Evolutionary conservation across 495 filamentous ascomycete species (phyloP).

Genomic region (Daldinia loculata): DNA sequence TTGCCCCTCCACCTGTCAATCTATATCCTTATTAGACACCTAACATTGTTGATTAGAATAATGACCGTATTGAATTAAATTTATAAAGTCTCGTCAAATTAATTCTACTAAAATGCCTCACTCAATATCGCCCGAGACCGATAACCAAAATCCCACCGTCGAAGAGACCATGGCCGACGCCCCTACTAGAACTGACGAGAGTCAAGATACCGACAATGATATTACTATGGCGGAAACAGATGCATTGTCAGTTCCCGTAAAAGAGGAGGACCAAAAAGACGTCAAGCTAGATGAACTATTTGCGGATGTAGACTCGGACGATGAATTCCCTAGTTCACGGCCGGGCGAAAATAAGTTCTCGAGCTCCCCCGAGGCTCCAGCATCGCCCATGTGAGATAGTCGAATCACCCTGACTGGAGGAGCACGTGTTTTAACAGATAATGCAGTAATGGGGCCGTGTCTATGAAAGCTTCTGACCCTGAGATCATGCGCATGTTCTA

Average conservation of each 20-base stretch:
- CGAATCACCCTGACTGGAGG: neutral
- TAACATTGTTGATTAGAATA: neutral
- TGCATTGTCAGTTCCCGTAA: constrained; percentile 13
- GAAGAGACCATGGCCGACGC: constrained; percentile 40
- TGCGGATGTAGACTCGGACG: constrained; percentile 77
- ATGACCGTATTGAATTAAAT: neutral
- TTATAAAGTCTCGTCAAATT: neutral
- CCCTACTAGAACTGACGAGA: constrained; percentile 34
- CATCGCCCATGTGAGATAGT: constrained; percentile 39
- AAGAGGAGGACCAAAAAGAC: constrained; percentile 48
- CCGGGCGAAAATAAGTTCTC: constrained; percentile 36
- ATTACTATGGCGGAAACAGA: constrained; percentile 48
- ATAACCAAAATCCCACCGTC: constrained; percentile 36
- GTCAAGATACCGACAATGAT: constrained; percentile 38
- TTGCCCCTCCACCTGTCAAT: constrained; percentile 28
- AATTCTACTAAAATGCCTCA: constrained; percentile 58
- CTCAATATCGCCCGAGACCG: constrained; percentile 54
- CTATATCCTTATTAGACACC: neutral
- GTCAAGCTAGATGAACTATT: constrained; percentile 84
- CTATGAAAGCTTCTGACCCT: constrained; percentile 66
- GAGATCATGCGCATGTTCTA: constrained; percentile 92
- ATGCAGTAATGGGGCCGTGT: constrained; percentile 27
- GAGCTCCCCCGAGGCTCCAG: constrained; percentile 12
- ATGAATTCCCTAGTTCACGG: constrained; percentile 72
- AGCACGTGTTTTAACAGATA: constrained; percentile 12